A percentile compares a stretch with the other conserved stretches of the same genome.
These are phyloP conservation scores for Tuber magnatum DNA, from an alignment of 495 filamentous ascomycete species.

Conservation along the genomic window DNA sequence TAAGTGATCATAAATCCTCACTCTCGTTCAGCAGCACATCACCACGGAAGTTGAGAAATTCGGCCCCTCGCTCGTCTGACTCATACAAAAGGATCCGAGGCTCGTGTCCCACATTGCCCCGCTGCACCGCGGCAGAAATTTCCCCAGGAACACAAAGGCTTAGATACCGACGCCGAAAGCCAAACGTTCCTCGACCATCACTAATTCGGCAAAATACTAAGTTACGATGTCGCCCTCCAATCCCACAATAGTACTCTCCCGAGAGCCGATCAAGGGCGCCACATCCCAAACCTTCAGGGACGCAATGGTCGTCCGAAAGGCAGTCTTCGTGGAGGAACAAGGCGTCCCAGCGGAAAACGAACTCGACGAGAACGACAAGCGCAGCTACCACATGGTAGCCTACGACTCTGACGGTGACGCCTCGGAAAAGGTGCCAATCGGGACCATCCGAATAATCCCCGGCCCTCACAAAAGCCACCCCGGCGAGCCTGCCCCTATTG, in stretches of 20 bases:
- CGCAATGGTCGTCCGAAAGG: slow-evolving; percentile 67
- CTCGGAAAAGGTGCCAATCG: slow-evolving; percentile 50
- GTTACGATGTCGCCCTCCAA: slow-evolving; percentile 33
- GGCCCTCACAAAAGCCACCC: slow-evolving; percentile 59
- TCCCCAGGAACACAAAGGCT: neutral
- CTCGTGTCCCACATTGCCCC: neutral
- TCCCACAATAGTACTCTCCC: slow-evolving; percentile 26
- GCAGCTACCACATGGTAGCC: slow-evolving; percentile 74
- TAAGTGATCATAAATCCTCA: neutral
- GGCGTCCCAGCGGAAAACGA: slow-evolving; percentile 59
- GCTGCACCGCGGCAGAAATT: neutral
- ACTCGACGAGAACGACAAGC: slow-evolving; percentile 68
- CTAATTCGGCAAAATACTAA: neutral
- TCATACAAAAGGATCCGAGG: neutral
- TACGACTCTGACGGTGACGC: slow-evolving; percentile 51
- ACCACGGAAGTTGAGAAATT: neutral
- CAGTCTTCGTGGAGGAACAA: slow-evolving; percentile 76
- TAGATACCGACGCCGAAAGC: neutral
- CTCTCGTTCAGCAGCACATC: neutral
- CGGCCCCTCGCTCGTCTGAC: neutral
- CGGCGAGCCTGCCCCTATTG: slow-evolving; percentile 6
- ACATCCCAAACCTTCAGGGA: slow-evolving; percentile 61
- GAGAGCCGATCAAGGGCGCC: slow-evolving; percentile 42
- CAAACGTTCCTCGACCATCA: neutral
- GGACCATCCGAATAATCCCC: slow-evolving; percentile 69